phyloP scores from a whole-genome alignment of 129 eudicot species.

The Flaveria ramosissima region DNA sequence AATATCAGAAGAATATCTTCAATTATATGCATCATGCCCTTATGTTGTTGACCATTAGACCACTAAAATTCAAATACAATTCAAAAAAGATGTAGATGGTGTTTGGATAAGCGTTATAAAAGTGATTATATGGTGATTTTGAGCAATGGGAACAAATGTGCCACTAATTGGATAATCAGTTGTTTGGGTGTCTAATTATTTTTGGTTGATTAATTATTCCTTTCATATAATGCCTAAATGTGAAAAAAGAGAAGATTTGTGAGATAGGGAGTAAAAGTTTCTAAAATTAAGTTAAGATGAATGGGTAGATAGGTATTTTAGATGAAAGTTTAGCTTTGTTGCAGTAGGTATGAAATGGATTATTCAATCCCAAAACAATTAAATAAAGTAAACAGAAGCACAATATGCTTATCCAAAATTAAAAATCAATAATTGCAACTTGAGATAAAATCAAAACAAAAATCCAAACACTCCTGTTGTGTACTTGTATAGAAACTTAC shows the following conservation, averaged over 20 bases:
- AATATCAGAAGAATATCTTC: background rate
- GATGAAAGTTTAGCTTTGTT: background rate
- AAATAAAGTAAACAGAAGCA: background rate
- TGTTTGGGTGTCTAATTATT: too few relatives aligned
- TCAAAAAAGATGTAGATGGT: background rate
- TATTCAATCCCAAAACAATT: background rate
- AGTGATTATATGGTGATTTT: background rate
- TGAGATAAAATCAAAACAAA: background rate
- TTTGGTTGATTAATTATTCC: too few relatives aligned
- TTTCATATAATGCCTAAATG: background rate
- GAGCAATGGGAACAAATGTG: too few relatives aligned
- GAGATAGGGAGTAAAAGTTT: background rate
- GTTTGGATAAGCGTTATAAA: too few relatives aligned
- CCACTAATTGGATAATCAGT: too few relatives aligned
- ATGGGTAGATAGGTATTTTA: background rate
- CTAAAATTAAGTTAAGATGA: background rate
- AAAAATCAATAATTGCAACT: background rate
- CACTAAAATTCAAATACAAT: background rate
- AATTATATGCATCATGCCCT: background rate
- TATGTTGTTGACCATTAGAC: background rate
- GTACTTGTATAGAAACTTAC: constrained; percentile 48
- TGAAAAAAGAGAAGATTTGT: too few relatives aligned
- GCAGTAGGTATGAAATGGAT: background rate
- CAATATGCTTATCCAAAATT: background rate
- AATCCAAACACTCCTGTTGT: background rate